phyloP scores from a whole-genome alignment of 2,329 filamentous ascomycete species.

The Cordyceps tenuipes region DNA sequence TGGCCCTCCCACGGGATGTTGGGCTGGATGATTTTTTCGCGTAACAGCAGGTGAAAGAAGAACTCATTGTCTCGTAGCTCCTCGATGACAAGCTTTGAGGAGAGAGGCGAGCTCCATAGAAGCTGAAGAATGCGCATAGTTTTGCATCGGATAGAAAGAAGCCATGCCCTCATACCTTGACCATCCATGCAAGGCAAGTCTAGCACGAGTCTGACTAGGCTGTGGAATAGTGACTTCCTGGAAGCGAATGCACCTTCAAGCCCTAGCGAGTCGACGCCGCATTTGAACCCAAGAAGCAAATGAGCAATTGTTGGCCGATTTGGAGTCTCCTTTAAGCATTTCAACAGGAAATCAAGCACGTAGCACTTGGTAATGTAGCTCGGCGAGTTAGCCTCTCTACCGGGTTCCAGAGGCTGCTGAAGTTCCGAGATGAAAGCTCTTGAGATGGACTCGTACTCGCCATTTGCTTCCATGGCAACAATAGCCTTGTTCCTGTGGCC shows the following conservation, averaged over 20 bases:
- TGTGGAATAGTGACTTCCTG: constrained; percentile 73
- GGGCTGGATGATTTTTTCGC: constrained; percentile 61
- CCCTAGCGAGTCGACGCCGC: constrained; percentile 60
- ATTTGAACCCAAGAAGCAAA: constrained; percentile 79
- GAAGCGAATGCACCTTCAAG: constrained; percentile 64
- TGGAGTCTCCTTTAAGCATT: constrained; percentile 66
- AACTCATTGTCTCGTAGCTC: constrained; percentile 76
- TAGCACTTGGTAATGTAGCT: constrained; percentile 76
- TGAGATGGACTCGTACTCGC: constrained; percentile 72
- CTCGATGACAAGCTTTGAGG: constrained; percentile 62
- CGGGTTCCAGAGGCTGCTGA: constrained; percentile 61
- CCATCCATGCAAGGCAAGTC: constrained; percentile 58
- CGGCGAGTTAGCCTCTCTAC: constrained; percentile 58
- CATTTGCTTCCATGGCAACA: constrained; percentile 75
- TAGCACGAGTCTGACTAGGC: constrained; percentile 63
- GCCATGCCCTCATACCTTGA: constrained; percentile 56
- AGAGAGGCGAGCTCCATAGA: constrained; percentile 77
- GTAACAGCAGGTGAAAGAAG: constrained; percentile 66
- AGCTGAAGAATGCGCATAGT: constrained; percentile 67
- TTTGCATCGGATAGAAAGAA: constrained; percentile 59
- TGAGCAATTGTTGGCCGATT: constrained; percentile 83
- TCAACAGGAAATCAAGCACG: constrained; percentile 77
- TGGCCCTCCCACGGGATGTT: constrained; percentile 67
- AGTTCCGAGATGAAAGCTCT: constrained; percentile 64
- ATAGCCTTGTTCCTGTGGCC: constrained; percentile 74